These are phyloP conservation scores for Ilyonectria mors-panacis DNA, from an alignment of 2,329 filamentous ascomycete genomes.

Conservation along the genomic window DNA sequence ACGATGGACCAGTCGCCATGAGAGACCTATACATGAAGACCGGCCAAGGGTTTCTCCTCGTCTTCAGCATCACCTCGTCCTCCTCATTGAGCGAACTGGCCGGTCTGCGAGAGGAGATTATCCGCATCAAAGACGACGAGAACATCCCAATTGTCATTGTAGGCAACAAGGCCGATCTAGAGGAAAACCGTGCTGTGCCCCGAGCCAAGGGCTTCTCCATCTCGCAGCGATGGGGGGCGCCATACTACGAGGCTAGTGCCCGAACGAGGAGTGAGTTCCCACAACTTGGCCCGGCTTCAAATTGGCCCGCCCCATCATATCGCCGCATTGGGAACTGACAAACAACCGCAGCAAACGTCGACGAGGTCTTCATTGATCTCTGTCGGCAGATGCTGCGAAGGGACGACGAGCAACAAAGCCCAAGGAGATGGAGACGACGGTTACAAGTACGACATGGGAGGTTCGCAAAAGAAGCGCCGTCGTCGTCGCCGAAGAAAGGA, in stretches of 20 bases:
- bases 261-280: slow-evolving; percentile 74
- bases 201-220: slow-evolving; percentile 85
- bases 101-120: slow-evolving; percentile 88
- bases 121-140: slow-evolving; percentile 91
- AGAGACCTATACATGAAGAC: slow-evolving; percentile 94
- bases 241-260: slow-evolving; percentile 93
- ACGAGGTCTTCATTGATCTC: slow-evolving; percentile 89
- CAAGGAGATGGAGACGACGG: slow-evolving; percentile 56
- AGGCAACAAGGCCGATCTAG: slow-evolving; percentile 91
- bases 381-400: slow-evolving; percentile 87
- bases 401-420: slow-evolving; percentile 67
- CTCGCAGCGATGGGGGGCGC: slow-evolving; percentile 89
- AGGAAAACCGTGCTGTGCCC: slow-evolving; percentile 85
- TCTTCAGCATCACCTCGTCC: slow-evolving; percentile 90
- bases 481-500: slow-evolving; percentile 52
- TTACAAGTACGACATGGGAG: slow-evolving; percentile 57
- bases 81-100: slow-evolving; percentile 87
- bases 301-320: slow-evolving; percentile 19
- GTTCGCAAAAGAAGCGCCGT: slow-evolving; percentile 49
- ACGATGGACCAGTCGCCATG: slow-evolving; percentile 67
- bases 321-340: slow-evolving; percentile 47
- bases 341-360: slow-evolving; percentile 78
- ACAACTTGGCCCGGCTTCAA: slow-evolving; percentile 1
- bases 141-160: slow-evolving; percentile 90
- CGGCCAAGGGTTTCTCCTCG: slow-evolving; percentile 90